A percentile compares a stretch with the other conserved stretches of the same genome.
These are phyloP conservation scores for Gossypium thurberi DNA, from an alignment of 345 rosid genomes.

Conservation along the genomic window DNA sequence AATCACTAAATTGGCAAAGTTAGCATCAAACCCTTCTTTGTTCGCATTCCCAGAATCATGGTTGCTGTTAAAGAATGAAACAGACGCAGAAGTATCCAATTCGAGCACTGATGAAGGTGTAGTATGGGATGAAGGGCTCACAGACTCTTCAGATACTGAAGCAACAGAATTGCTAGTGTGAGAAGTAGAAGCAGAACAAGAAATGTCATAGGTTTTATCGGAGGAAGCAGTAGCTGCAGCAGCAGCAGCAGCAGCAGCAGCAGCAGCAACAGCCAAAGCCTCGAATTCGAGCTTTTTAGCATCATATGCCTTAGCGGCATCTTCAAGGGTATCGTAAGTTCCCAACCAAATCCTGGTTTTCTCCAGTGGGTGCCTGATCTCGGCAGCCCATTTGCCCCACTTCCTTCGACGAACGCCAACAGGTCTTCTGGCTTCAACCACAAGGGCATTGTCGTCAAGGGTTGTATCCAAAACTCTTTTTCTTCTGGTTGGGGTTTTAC, in stretches of 20 bases:
- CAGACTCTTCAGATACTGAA: constrained; percentile 39
- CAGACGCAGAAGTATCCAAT: constrained; percentile 38
- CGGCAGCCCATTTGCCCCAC: constrained; percentile 98
- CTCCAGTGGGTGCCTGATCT: constrained; percentile 58
- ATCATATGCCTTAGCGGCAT: constrained; percentile 70
- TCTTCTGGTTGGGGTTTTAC: constrained; percentile 28
- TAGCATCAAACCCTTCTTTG: constrained; percentile 18
- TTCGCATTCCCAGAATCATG: constrained; percentile 9
- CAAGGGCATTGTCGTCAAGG: not conserved
- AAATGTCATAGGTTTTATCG: constrained; percentile 22
- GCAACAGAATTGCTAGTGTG: not conserved
- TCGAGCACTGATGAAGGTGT: constrained; percentile 53
- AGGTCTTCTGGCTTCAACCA: constrained; percentile 14
- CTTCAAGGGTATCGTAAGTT: constrained; percentile 59
- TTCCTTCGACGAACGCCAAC: constrained; percentile 76
- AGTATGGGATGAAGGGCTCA: constrained; percentile 43
- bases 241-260: constrained; percentile 18
- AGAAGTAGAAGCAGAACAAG: constrained; percentile 16
- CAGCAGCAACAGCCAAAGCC: constrained; percentile 28
- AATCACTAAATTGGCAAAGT: constrained; percentile 33
- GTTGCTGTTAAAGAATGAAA: not conserved
- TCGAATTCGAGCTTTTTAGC: constrained; percentile 57
- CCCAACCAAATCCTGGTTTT: constrained; percentile 71
- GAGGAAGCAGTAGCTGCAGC: constrained; percentile 17
- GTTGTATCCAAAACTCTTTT: constrained; percentile 21